These are phyloP conservation scores for Ilyonectria destructans DNA, from an alignment of 2,329 filamentous ascomycete genomes.

Conservation along the genomic window DNA sequence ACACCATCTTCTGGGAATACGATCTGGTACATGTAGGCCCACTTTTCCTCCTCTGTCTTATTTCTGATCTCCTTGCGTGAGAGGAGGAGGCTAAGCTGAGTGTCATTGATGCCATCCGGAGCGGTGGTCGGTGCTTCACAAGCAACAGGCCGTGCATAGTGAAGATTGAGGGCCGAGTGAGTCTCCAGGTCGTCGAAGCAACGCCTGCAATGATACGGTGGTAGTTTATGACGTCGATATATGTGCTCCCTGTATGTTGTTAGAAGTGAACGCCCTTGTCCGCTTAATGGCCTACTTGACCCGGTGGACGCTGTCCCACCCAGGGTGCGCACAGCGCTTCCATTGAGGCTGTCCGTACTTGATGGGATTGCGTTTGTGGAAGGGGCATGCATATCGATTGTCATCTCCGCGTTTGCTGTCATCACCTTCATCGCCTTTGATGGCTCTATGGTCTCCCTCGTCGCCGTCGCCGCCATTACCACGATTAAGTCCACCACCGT, in stretches of 20 bases:
- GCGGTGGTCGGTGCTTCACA: not conserved
- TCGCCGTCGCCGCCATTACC: too few species aligned
- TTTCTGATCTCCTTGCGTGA: not conserved
- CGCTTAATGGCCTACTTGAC: not conserved
- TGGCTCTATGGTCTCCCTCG: too few species aligned
- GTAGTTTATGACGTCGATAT: not conserved
- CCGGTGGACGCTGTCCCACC: not conserved
- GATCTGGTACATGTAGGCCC: not conserved
- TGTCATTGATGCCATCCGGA: not conserved
- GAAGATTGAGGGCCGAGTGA: not conserved
- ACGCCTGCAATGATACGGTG: not conserved
- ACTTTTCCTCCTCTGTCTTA: not conserved
- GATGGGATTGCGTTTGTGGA: not conserved
- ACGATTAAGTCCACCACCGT: too few species aligned
- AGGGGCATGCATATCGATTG: not conserved
- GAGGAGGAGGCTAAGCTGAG: not conserved
- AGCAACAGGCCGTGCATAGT: not conserved
- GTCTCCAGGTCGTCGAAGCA: not conserved
- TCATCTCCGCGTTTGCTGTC: constrained; percentile 22
- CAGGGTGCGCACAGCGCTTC: not conserved
- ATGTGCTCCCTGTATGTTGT: not conserved
- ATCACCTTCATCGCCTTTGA: not conserved
- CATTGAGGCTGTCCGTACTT: not conserved
- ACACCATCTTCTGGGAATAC: not conserved
- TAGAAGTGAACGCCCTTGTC: not conserved